phyloP scores from a whole-genome alignment of 1,139 yeast species.

The Protomyces gravidus region DNA sequence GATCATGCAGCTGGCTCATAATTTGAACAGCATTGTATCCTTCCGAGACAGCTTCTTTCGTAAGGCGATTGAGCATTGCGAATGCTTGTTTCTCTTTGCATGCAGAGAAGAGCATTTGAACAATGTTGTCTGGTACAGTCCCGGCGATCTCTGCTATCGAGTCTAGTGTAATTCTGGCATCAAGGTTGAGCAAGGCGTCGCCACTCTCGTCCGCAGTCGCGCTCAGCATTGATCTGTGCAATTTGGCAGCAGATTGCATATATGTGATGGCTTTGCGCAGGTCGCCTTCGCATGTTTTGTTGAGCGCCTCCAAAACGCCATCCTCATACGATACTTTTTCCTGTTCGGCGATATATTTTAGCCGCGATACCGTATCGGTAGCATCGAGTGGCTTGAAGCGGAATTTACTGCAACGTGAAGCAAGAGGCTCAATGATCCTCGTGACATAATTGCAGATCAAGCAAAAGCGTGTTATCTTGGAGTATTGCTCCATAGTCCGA shows the following conservation, averaged over 20 bases:
- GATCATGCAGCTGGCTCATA: conserved; percentile 74
- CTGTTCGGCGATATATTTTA: conserved; percentile 55
- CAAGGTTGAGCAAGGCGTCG: conserved; percentile 36
- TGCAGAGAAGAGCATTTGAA: conserved; percentile 48
- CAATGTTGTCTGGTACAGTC: conserved; percentile 57
- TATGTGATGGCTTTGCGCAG: conserved; percentile 87
- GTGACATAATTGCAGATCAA: conserved; percentile 93
- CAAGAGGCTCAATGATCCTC: conserved; percentile 90
- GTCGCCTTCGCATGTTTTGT: conserved; percentile 77
- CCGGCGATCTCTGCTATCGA: conserved; percentile 79
- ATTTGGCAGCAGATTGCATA: conserved; percentile 78
- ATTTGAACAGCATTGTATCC: conserved; percentile 90
- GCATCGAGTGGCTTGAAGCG: conserved; percentile 76
- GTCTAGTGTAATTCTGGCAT: conserved; percentile 44
- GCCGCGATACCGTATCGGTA: conserved; percentile 62
- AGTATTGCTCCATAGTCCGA: conserved; percentile 93
- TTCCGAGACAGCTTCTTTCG: conserved; percentile 56
- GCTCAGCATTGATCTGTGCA: conserved; percentile 40
- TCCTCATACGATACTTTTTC: conserved; percentile 49
- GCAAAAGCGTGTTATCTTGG: conserved; percentile 87
- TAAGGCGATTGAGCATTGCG: conserved; percentile 46
- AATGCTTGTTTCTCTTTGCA: conserved; percentile 36
- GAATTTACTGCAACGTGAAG: conserved; percentile 93
- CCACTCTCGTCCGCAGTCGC: conserved; percentile 40
- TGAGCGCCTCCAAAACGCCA: conserved; percentile 57